Evolutionary conservation across 345 rosid genomes (phyloP).

Genomic region (Salix dunnii): DNA sequence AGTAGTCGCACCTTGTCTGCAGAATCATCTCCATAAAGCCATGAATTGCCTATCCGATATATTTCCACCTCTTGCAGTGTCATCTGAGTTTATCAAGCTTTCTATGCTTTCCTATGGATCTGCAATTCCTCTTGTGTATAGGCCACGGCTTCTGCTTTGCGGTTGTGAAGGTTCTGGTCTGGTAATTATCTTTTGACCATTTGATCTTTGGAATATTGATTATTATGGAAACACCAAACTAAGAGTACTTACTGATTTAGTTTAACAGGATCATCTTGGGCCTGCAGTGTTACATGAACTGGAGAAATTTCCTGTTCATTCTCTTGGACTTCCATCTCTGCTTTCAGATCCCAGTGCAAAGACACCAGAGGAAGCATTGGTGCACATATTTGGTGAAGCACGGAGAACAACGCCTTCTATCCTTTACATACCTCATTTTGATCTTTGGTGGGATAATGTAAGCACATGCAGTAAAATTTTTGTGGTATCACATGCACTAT

Average conservation of each 20-base stretch:
- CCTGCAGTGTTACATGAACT: slow-evolving; percentile 95
- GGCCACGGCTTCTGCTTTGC: slow-evolving; percentile 83
- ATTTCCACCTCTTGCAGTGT: slow-evolving; percentile 64
- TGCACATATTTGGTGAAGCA: slow-evolving; percentile 97
- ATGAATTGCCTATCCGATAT: slow-evolving; percentile 67
- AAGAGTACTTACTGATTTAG: slow-evolving; percentile 71
- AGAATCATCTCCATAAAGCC: slow-evolving; percentile 71
- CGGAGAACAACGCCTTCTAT: slow-evolving; percentile 94
- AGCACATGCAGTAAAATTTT: slow-evolving; percentile 26
- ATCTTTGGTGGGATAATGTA: slow-evolving; percentile 99
- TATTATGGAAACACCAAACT: slow-evolving; percentile 32
- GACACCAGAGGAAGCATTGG: slow-evolving; percentile 98
- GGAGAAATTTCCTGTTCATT: slow-evolving; percentile 95
- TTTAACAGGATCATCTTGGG: slow-evolving; percentile 97
- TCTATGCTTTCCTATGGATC: slow-evolving; percentile 95
- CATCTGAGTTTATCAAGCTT: slow-evolving; percentile 76
- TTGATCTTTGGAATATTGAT: slow-evolving; percentile 16
- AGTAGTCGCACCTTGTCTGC: slow-evolving; percentile 89
- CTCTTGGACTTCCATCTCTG: slow-evolving; percentile 95
- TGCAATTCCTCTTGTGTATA: slow-evolving; percentile 87
- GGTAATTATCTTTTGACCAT: slow-evolving; percentile 58
- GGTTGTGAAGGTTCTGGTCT: slow-evolving; percentile 91
- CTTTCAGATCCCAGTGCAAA: slow-evolving; percentile 99
- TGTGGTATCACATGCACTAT: background rate
- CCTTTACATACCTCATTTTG: slow-evolving; percentile 82